Conservation (phyloP, 2,329 filamentous ascomycete genomes). For the Pseudogymnoascus sp. region DNA sequence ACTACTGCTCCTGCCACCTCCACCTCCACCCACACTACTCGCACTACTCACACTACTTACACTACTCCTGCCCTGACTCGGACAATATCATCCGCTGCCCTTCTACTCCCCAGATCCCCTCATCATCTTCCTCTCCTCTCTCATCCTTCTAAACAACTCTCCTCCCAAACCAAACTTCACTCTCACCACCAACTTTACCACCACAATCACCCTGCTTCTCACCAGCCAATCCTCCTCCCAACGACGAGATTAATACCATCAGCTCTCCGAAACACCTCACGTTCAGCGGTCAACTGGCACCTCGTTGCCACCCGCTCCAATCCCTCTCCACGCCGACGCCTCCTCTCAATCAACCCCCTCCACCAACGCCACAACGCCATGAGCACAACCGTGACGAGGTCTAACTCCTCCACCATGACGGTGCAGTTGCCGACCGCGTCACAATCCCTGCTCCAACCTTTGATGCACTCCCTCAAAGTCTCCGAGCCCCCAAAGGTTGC, state of each 20-base stretch:
- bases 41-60: neutral
- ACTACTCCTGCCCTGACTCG: neutral
- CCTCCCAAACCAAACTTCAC: neutral
- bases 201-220: neutral
- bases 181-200: neutral
- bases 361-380: neutral
- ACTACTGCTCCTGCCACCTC: neutral
- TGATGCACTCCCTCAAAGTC: neutral
- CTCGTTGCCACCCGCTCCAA: neutral
- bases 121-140: neutral
- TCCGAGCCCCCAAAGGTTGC: neutral
- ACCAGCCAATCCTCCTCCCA: neutral
- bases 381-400: neutral
- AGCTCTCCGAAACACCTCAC: neutral
- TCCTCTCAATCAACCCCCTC: neutral
- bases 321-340: neutral
- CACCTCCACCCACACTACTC: neutral
- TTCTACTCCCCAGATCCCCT: neutral
- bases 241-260: neutral
- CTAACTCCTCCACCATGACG: constrained; percentile 1
- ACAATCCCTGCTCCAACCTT: neutral
- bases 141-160: neutral
- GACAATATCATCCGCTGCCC: neutral
- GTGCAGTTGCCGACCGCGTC: neutral
- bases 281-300: neutral